phyloP scores from a whole-genome alignment of 306 rosid genomes.

The Quercus glauca region DNA sequence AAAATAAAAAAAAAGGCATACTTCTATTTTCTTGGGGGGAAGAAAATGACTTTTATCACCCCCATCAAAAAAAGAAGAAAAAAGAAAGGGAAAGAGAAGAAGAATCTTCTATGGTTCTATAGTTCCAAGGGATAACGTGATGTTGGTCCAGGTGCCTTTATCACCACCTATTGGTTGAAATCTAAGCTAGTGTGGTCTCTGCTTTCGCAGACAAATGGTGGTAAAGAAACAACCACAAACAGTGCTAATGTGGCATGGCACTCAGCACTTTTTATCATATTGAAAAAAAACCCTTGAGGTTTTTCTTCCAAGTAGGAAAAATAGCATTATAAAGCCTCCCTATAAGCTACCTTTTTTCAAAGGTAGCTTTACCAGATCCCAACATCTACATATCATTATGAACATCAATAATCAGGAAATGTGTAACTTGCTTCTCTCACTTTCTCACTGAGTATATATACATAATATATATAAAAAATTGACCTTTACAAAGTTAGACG shows the following conservation, averaged over 20 bases:
- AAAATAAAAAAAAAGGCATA: no score
- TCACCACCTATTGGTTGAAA: conserved; percentile 46
- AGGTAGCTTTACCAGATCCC: conserved; percentile 12
- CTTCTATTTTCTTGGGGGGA: neutral
- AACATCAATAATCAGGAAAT: conserved; percentile 13
- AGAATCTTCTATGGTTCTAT: conserved; percentile 19
- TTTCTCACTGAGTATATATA: neutral
- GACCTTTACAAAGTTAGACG: conserved; percentile 14
- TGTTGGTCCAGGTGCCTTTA: conserved; percentile 23
- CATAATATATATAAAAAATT: neutral
- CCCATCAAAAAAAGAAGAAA: no score
- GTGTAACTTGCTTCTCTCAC: conserved; percentile 1
- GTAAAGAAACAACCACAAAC: conserved; percentile 32
- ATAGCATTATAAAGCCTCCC: conserved; percentile 20
- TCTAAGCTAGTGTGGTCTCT: conserved; percentile 44
- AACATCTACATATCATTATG: conserved; percentile 17
- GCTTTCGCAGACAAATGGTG: conserved; percentile 59
- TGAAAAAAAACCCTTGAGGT: conserved; percentile 22
- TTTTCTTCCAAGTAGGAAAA: conserved; percentile 24
- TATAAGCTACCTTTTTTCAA: conserved; percentile 17
- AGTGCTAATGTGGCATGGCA: conserved; percentile 37
- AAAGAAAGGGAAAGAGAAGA: conserved; percentile 4
- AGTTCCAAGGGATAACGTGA: conserved; percentile 13
- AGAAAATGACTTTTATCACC: no score
- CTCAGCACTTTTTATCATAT: conserved; percentile 29